Conservation (phyloP, 2,329 filamentous ascomycete species). For the Fusarium sp. region DNA sequence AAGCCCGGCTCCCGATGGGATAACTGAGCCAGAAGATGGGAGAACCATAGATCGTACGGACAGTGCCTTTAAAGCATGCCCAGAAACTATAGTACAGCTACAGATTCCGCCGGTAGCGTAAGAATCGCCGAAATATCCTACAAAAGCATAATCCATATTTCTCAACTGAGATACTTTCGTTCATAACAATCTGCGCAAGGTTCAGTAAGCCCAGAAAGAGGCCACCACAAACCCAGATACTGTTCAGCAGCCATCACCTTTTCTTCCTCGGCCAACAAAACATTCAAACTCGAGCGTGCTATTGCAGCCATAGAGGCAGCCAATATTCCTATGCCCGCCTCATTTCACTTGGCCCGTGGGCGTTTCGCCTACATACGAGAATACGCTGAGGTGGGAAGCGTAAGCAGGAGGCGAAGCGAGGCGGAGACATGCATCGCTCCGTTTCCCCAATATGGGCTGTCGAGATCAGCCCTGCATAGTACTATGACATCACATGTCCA, state of each 20-base stretch:
- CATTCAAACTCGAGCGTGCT: not conserved
- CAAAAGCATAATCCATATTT: not conserved
- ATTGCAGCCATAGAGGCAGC: not conserved
- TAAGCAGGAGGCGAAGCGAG: not conserved
- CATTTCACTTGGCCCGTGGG: not conserved
- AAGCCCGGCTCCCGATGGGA: no score
- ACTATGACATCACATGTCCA: not conserved
- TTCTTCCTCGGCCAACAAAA: not conserved
- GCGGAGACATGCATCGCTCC: not conserved
- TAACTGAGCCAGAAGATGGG: no score
- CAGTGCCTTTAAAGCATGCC: not conserved
- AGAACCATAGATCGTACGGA: not conserved
- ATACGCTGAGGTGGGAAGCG: not conserved
- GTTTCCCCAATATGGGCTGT: not conserved
- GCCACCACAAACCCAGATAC: not conserved
- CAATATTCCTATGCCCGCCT: not conserved
- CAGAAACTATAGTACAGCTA: not conserved
- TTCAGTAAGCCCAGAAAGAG: not conserved
- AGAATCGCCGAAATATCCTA: not conserved
- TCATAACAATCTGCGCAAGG: no score
- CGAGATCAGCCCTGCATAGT: not conserved
- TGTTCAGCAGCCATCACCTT: not conserved
- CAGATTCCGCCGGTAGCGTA: not conserved
- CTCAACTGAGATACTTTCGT: not conserved
- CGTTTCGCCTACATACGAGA: not conserved